Evolutionary conservation across 2,329 filamentous ascomycete genomes (phyloP).

Genomic region (Fusarium pseudograminearum): DNA sequence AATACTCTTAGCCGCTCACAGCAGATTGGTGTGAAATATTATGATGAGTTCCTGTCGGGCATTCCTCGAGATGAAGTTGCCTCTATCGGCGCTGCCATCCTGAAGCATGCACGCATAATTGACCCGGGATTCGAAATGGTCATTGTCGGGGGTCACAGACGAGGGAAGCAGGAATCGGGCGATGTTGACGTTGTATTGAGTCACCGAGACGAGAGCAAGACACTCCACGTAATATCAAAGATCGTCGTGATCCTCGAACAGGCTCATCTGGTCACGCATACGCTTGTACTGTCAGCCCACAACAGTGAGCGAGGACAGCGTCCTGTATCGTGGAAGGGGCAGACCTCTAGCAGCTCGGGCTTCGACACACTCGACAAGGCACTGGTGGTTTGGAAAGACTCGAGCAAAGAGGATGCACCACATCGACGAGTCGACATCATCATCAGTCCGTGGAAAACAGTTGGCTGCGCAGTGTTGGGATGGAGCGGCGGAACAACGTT

Average conservation of each 20-base stretch:
- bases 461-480: conserved; percentile 87
- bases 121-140: conserved; percentile 66
- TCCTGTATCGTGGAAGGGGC: conserved; percentile 66
- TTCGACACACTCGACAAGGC: conserved; percentile 95
- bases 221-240: conserved; percentile 76
- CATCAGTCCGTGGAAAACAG: conserved; percentile 86
- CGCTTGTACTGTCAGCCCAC: conserved; percentile 75
- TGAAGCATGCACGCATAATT: conserved; percentile 74
- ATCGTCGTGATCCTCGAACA: conserved; percentile 78
- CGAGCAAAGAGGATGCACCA: conserved; percentile 48
- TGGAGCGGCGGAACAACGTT: conserved; percentile 94
- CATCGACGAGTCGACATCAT: conserved; percentile 95
- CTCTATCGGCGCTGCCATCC: conserved; percentile 72
- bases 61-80: conserved; percentile 82
- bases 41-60: conserved; percentile 81
- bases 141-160: conserved; percentile 84
- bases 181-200: conserved; percentile 90
- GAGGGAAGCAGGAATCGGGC: conserved; percentile 78
- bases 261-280: conserved; percentile 82
- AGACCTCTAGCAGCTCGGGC: conserved; percentile 61
- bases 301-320: conserved; percentile 79
- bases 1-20: conserved; percentile 78
- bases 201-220: conserved; percentile 78
- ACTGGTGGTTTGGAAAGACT: conserved; percentile 85
- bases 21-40: conserved; percentile 94